phyloP scores from a whole-genome alignment of 2,329 filamentous ascomycete genomes.

The Triangularia setosa region DNA sequence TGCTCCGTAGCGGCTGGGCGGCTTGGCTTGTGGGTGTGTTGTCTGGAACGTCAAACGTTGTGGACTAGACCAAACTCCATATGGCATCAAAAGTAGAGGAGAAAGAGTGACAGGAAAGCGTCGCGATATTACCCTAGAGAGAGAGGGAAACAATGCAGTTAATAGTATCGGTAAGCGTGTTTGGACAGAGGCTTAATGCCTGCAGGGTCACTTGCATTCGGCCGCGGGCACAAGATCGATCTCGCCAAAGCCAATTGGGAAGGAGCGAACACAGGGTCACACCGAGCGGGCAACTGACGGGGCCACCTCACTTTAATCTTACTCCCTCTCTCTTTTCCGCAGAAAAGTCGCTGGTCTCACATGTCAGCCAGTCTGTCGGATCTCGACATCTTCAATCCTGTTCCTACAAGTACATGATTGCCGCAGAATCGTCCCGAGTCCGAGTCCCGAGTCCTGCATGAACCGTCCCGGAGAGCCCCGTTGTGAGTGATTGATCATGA shows the following conservation, averaged over 20 bases:
- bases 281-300: background rate
- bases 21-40: background rate
- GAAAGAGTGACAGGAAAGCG: background rate
- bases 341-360: background rate
- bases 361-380: conserved; percentile 5
- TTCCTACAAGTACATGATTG: background rate
- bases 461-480: background rate
- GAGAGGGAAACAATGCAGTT: background rate
- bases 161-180: background rate
- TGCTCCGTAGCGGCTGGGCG: background rate
- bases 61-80: background rate
- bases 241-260: background rate
- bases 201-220: background rate
- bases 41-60: too few relatives aligned
- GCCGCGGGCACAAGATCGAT: background rate
- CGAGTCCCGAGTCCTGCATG: conserved; percentile 8
- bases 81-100: background rate
- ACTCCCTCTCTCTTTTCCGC: background rate
- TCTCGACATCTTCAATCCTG: conserved; percentile 1
- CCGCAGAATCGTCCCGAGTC: background rate
- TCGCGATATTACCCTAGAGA: background rate
- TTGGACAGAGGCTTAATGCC: background rate
- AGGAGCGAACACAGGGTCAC: background rate
- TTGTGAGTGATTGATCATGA: background rate
- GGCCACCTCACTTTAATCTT: conserved; percentile 5